A percentile compares a stretch with the other conserved stretches of the same genome.
Evolutionary conservation across 2,329 filamentous ascomycete species (phyloP).

Genomic region (Tolypocladium album): DNA sequence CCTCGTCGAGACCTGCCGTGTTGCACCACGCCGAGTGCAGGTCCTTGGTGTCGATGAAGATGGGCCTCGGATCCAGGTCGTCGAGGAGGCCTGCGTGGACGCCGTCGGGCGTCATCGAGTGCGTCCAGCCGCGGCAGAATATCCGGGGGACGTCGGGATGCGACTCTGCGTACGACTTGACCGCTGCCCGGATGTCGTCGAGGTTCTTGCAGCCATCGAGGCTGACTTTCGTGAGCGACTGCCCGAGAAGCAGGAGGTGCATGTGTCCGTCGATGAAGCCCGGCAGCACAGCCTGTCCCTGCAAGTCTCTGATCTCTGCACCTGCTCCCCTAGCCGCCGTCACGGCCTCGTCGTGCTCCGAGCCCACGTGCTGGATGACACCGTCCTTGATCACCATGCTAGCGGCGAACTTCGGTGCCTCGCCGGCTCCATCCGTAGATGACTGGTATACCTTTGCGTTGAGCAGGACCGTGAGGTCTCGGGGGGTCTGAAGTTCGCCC

Average conservation of each 20-base stretch:
- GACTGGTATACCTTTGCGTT: constrained; percentile 11
- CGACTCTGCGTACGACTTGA: constrained; percentile 32
- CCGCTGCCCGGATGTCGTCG: constrained; percentile 35
- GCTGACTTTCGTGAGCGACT: constrained; percentile 39
- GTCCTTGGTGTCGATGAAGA: constrained; percentile 46
- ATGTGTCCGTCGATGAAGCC: constrained; percentile 49
- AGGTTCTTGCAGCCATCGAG: constrained; percentile 36
- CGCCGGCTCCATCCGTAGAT: neutral
- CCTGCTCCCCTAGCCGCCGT: constrained; percentile 12
- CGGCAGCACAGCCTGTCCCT: constrained; percentile 32
- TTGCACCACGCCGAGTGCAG: constrained; percentile 48
- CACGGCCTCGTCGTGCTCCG: constrained; percentile 12
- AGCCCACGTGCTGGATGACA: constrained; percentile 21
- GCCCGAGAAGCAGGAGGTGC: constrained; percentile 43
- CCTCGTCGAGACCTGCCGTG: constrained; percentile 36
- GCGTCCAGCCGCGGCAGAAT: constrained; percentile 45
- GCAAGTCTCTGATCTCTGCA: constrained; percentile 15
- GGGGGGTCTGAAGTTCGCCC: constrained; percentile 1
- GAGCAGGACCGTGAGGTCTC: constrained; percentile 6
- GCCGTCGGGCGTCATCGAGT: constrained; percentile 33
- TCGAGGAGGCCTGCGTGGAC: constrained; percentile 35
- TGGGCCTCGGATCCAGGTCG: constrained; percentile 41
- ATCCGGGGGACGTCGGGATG: constrained; percentile 38
- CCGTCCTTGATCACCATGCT: constrained; percentile 23
- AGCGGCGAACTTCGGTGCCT: constrained; percentile 6